Conservation (phyloP, 2,329 filamentous ascomycete species). For the Penicillium aurantiogriseum region DNA sequence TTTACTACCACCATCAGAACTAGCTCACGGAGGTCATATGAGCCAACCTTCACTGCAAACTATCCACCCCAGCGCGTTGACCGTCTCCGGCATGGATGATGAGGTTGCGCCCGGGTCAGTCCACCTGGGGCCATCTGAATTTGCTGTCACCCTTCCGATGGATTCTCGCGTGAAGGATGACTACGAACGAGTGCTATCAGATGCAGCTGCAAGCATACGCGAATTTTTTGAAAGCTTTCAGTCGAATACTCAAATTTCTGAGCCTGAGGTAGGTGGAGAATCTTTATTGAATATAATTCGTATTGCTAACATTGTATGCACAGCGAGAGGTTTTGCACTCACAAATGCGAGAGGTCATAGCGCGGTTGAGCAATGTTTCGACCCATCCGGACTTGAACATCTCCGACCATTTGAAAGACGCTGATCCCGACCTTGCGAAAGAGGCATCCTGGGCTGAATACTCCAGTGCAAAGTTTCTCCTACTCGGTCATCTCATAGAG, state of each 20-base stretch:
- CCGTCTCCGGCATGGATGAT: slow-evolving; percentile 28
- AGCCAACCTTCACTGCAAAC: slow-evolving; percentile 29
- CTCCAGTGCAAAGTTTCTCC: slow-evolving; percentile 47
- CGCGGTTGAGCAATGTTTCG: slow-evolving; percentile 42
- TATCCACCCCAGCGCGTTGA: slow-evolving; percentile 40
- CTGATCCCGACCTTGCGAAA: slow-evolving; percentile 34
- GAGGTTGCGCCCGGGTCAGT: slow-evolving; percentile 33
- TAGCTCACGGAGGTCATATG: slow-evolving; percentile 23
- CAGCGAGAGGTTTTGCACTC: slow-evolving; percentile 29
- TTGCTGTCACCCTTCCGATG: slow-evolving; percentile 44
- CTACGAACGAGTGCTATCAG: slow-evolving; percentile 37
- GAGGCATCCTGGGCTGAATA: slow-evolving; percentile 49
- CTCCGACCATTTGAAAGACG: slow-evolving; percentile 36
- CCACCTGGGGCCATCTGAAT: slow-evolving; percentile 40
- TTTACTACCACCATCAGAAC: slow-evolving; percentile 29
- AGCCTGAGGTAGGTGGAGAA: slow-evolving; percentile 28
- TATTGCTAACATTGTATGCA: slow-evolving; percentile 13
- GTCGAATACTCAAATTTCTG: slow-evolving; percentile 9
- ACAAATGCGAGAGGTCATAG: slow-evolving; percentile 36
- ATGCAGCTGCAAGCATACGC: slow-evolving; percentile 30
- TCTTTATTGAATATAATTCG: background rate
- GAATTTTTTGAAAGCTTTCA: slow-evolving; percentile 29
- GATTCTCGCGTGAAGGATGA: slow-evolving; percentile 45
- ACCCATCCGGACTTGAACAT: slow-evolving; percentile 48
- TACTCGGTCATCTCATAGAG: slow-evolving; percentile 45